Base-by-base conservation (phyloP, 1,284 basidiomycete species). In the Fereydounia khargensis region DNA sequence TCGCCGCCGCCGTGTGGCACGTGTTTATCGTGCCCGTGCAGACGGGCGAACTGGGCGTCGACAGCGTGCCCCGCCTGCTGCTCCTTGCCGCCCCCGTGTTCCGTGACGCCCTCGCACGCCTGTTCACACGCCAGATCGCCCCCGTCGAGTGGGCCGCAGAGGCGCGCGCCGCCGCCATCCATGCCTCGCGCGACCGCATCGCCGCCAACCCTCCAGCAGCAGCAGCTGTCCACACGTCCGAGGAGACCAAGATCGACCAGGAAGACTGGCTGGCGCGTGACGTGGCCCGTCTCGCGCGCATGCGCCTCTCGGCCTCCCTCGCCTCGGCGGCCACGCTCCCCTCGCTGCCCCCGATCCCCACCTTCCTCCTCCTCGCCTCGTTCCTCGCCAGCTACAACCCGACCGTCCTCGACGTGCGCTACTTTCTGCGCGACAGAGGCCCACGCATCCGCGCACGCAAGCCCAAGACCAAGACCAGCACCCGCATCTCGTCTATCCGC, bases 311-410 rank as follows among this genome's bases (percentile, higher is more conserved):
- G 4, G 45, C 49, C 5, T 52, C 45, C 3, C 53, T 47, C 18
- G 58, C 58, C 0, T 57, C 35, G 14, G 42, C 52, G 2, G 49
- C 58, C 6, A 38, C 54, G 8, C 28, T 53, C 4, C 53, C 58
- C 1, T 57, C 53, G 5, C 33, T 62, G 3, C 43, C 62, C 8
- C 65, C 58, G 30, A 56, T 64, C 17, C 49, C 46, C 11, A 86
- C 86, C 57, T 91, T 86, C 66, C 80, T 94, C 16, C 78, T 94
- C 10, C 76, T 94, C 7, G 87, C 90, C 0, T 83, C 86, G 0
- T 95, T 86, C 73, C 78, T 92, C 24, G 89, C 89, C 2, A 89
- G 87, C 35, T 88, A 86, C 47, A 95, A 95, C 73, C 90, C 91
- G 0, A 76, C 85, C 0, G 86, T 85, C 65, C 85, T 84, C 6